Evolutionary conservation across 108 stramenopile genomes (phyloP).

Genomic region (Conticribra guillardii): DNA sequence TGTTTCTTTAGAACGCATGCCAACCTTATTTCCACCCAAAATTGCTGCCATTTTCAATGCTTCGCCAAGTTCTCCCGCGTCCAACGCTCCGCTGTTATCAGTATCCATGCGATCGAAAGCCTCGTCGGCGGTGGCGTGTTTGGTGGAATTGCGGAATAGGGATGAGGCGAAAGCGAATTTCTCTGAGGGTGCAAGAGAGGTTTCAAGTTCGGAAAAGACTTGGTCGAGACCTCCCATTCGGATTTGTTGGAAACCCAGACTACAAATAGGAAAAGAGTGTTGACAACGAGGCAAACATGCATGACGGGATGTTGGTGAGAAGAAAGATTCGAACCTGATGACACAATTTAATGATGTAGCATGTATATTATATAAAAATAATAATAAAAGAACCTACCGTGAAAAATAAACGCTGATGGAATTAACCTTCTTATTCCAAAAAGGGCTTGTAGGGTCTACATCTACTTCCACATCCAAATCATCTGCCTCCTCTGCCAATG

Average conservation of each 20-base stretch:
- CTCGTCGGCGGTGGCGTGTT: conserved; percentile 65
- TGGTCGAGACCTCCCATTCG: conserved; percentile 68
- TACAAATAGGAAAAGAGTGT: not conserved
- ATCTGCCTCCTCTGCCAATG: not conserved
- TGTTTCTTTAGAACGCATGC: conserved; percentile 32
- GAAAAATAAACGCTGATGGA: conserved; percentile 79
- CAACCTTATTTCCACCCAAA: conserved; percentile 24
- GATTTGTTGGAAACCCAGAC: conserved; percentile 70
- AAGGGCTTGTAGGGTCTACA: conserved; percentile 50
- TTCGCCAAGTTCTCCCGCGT: conserved; percentile 72
- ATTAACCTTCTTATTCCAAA: conserved; percentile 78
- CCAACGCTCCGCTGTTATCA: conserved; percentile 80
- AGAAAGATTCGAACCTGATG: not conserved
- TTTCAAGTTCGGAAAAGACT: conserved; percentile 25
- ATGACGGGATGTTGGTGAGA: too few species aligned
- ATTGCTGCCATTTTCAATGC: conserved; percentile 72
- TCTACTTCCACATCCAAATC: conserved; percentile 36
- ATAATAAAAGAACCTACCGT: conserved; percentile 23
- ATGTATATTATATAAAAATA: too few species aligned
- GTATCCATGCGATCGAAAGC: conserved; percentile 83
- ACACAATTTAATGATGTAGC: not conserved
- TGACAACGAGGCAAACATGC: too few species aligned
- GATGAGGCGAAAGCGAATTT: conserved; percentile 8
- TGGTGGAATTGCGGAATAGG: conserved; percentile 6
- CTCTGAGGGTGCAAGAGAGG: conserved; percentile 16